A percentile compares a stretch with the other conserved stretches of the same genome.
phyloP scores from a whole-genome alignment of 106 monocot species.

The Dioscorea alata region DNA sequence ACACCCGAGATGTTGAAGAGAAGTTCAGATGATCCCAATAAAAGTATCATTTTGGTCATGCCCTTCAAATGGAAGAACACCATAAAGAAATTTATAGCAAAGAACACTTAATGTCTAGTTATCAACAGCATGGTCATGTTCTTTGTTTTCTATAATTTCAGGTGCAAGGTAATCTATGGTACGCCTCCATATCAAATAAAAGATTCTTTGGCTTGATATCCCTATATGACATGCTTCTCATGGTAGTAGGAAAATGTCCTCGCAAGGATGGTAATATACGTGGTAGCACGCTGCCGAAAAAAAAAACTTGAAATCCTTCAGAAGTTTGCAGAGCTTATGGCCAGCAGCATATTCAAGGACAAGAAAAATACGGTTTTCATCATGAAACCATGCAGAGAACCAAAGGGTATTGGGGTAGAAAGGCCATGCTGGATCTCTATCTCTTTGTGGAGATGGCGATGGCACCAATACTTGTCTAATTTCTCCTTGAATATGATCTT shows the following conservation, averaged over 20 bases:
- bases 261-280: constrained; percentile 83
- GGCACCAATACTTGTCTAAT: constrained; percentile 78
- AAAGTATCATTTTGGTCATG: too few species aligned
- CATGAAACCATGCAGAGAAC: constrained; percentile 85
- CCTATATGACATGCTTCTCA: constrained; percentile 88
- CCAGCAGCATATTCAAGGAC: too few species aligned
- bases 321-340: too few species aligned
- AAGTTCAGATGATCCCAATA: too few species aligned
- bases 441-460: constrained; percentile 65
- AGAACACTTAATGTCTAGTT: too few species aligned
- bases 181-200: constrained; percentile 80
- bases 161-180: constrained; percentile 96
- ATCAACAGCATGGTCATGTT: too few species aligned
- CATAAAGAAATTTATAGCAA: too few species aligned
- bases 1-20: constrained; percentile 48
- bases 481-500: constrained; percentile 84
- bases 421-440: constrained; percentile 84
- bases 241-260: constrained; percentile 73
- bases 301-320: constrained; percentile 52
- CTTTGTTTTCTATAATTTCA: too few species aligned
- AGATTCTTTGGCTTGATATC: constrained; percentile 98
- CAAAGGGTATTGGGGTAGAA: constrained; percentile 80
- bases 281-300: constrained; percentile 64
- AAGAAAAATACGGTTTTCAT: constrained; percentile 66
- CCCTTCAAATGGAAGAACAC: too few species aligned